Base-by-base conservation (phyloP, 352 stramenopile species). In the Bremia lactucae region DNA sequence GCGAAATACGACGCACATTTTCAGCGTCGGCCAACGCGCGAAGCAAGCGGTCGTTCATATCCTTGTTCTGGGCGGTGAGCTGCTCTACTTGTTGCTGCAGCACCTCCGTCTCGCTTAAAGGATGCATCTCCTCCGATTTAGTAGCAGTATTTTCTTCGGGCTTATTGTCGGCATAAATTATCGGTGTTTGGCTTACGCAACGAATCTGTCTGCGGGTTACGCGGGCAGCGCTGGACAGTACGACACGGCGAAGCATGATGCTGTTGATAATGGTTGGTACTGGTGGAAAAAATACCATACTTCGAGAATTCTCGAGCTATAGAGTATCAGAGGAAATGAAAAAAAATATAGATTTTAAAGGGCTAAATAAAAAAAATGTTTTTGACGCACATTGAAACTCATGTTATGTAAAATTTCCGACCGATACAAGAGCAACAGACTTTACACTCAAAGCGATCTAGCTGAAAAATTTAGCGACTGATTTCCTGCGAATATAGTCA, bases 21-120 rank as follows among this genome's bases (percentile, higher is more conserved):
- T 99, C 95, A 50, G 96, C 93, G 66, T 99, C 96, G 1, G 96
- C 96, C 36, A 97, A 74, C 44, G 86, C 83, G 42, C 93, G 85
- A 48, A 98, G 45, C 18, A 91, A 49, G 22, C 76, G 65, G 65
- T 95, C 83, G 57, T 89, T 94, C 40, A 88, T 53, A 18, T 95
- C 78, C 25, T 72, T 72, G 57, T 79, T 87, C 55, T 75, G 70
- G 46, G 49, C 35, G 59, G 75, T 72, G 35, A 89, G 68, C 43
- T 85, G 68, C 13, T 87, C 68, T 8, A 89, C 49, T 50, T 89
- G 58, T 47, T 87, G 72, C 49, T 65, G 45, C 18, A 89, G 56
- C 46, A 55, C 41, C 25, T 84, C 73, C 3, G 64, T 37, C 26
- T 75, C 66, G 2, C 29, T 50, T 11, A 55, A 26, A 15, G 40